Base-by-base conservation (phyloP, 495 filamentous ascomycete genomes). In the Mytilinidion resinicola region DNA sequence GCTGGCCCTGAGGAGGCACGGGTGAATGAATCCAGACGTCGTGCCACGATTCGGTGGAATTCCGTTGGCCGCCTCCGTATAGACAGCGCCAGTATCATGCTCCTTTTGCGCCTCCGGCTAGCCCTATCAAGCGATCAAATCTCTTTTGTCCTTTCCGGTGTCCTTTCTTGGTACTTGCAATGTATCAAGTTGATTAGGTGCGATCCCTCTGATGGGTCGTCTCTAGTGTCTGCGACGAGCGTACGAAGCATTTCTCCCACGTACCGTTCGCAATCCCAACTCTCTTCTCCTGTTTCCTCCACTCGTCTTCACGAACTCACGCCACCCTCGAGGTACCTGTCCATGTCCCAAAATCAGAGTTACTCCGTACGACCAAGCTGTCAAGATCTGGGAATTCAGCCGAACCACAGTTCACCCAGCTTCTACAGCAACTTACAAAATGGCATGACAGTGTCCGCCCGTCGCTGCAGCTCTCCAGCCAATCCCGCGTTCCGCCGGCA, bases 291-390 rank as follows among this genome's bases (percentile, higher is more conserved):
- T n/a, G n/a, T n/a, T n/a, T 6, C 25, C 6, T 30, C 25, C 25
- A 30, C 25, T 30, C 25, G 6, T 6, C 25, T 30, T 30, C 25
- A 30, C 25, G 25, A 30, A 30, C 25, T 30, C 25, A 30, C 21
- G 15, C 15, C 46, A 12, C 19, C 33, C 46, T 6, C 15, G 15
- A 49, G 21, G 14, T 12, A 25, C 21, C 19, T 3, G 21, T 17
- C 15, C 11, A 10, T 4, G 44, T 21, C 46, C 21, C 9, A 14
- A 9, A 19, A 49, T 17, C 46, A 30, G 15, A 14, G 8, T 12
- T 25, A 8, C 8, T 9, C 33, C 34, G 60, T 63, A 51, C 42
- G 39, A 63, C 55, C 33, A 33, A 44, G 3, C 55, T 59, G 60
- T 55, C 52, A 60, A 43, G 37, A 60, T 60, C 51, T 50, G 52